Percentiles rank a stretch among this genome's conserved stretches.
Conservation (phyloP, 306 rosid genomes). For the Dicorynia guianensis region DNA sequence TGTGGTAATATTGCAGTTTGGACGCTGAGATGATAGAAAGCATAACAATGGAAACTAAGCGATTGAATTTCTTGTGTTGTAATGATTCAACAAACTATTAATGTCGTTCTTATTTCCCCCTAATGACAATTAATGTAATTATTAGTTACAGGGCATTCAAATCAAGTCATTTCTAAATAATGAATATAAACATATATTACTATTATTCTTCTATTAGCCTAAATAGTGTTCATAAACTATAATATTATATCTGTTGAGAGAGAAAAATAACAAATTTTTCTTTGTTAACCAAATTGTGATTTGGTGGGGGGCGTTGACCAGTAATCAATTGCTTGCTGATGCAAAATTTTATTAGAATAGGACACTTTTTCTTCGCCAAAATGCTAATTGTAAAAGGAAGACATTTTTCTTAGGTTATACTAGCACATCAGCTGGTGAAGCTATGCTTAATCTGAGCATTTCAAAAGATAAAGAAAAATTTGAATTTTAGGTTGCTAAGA, state of each 20-base stretch:
- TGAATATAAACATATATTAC: background rate
- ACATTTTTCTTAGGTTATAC: background rate
- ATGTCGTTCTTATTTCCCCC: background rate
- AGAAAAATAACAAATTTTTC: background rate
- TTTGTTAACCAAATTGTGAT: slow-evolving; percentile 37
- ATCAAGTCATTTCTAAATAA: background rate
- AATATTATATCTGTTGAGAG: background rate
- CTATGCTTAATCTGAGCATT: background rate
- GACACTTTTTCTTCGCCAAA: too few relatives aligned
- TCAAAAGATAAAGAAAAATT: too few relatives aligned
- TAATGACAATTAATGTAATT: background rate
- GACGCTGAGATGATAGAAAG: background rate
- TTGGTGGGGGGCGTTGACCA: slow-evolving; percentile 37
- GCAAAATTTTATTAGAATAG: background rate
- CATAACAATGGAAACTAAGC: background rate
- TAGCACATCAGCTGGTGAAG: background rate
- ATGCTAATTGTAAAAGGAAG: too few relatives aligned
- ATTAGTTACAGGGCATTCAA: background rate
- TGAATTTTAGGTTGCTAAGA: slow-evolving; percentile 18
- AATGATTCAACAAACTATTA: slow-evolving; percentile 12
- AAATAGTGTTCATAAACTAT: background rate
- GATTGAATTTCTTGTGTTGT: slow-evolving; percentile 1
- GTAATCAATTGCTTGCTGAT: slow-evolving; percentile 4
- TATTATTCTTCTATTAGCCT: background rate
- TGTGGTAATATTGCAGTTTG: background rate